These are phyloP conservation scores for Candida ipomoeae DNA, from an alignment of 805 yeast genomes.

Conservation along the genomic window DNA sequence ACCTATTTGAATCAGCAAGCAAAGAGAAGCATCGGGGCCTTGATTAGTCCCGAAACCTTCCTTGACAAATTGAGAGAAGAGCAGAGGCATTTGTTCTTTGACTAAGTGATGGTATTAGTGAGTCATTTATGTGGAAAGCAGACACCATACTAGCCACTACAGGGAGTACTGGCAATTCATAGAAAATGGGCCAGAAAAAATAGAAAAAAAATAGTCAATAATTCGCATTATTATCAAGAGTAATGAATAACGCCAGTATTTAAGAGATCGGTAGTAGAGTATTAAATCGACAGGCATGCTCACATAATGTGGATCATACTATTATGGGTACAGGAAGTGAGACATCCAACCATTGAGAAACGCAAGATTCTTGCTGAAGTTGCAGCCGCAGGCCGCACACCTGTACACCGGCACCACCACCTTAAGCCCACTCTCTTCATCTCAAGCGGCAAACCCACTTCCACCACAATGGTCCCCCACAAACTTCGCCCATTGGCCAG, in stretches of 20 bases:
- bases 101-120: not conserved
- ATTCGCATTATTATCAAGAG: too few relatives aligned
- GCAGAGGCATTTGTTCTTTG: not conserved
- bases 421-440: not conserved
- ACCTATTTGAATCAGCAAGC: constrained; percentile 63
- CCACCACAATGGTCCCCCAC: not conserved
- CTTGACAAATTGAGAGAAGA: constrained; percentile 37
- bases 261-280: too few relatives aligned
- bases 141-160: too few relatives aligned
- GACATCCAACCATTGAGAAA: not conserved
- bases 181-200: too few relatives aligned
- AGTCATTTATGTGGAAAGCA: not conserved
- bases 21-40: constrained; percentile 71
- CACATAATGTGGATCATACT: too few relatives aligned
- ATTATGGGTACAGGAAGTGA: too few relatives aligned
- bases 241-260: too few relatives aligned
- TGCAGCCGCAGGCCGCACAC: constrained; percentile 4
- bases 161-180: too few relatives aligned
- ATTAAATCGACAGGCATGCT: too few relatives aligned
- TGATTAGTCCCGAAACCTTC: constrained; percentile 67
- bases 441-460: not conserved
- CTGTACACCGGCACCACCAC: constrained; percentile 4
- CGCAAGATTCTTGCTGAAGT: not conserved
- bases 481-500: constrained; percentile 1
- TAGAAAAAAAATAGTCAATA: too few relatives aligned